These are phyloP conservation scores for Wallacemonas sp. DNA, from an alignment of 208 protist species.

Conservation along the genomic window DNA sequence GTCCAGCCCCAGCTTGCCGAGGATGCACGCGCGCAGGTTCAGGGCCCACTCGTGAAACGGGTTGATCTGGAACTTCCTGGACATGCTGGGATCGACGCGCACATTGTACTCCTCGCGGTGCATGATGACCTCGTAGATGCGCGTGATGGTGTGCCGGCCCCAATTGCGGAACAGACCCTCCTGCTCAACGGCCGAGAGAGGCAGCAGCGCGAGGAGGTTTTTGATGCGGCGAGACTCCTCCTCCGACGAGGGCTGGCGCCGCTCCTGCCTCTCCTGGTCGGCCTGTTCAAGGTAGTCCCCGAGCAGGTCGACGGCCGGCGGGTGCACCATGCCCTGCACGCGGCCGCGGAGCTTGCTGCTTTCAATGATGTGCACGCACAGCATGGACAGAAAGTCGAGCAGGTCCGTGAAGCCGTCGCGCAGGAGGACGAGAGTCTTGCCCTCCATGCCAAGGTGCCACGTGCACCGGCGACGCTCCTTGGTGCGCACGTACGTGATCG, in stretches of 20 bases:
- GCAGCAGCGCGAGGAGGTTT: slow-evolving; percentile 59
- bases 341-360: slow-evolving; percentile 86
- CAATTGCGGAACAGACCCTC: slow-evolving; percentile 70
- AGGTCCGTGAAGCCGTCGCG: slow-evolving; percentile 88
- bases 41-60: slow-evolving; percentile 88
- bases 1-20: slow-evolving; percentile 72
- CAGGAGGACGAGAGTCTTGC: slow-evolving; percentile 85
- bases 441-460: slow-evolving; percentile 86
- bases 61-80: slow-evolving; percentile 80
- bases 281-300: slow-evolving; percentile 65
- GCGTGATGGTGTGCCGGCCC: slow-evolving; percentile 56
- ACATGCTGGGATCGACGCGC: slow-evolving; percentile 79
- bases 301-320: slow-evolving; percentile 80
- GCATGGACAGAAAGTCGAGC: slow-evolving; percentile 87
- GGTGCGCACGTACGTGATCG: slow-evolving; percentile 71
- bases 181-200: slow-evolving; percentile 65
- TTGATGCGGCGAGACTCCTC: slow-evolving; percentile 53
- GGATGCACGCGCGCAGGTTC: slow-evolving; percentile 70
- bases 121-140: slow-evolving; percentile 90
- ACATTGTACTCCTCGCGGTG: slow-evolving; percentile 92
- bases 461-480: slow-evolving; percentile 87
- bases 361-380: slow-evolving; percentile 91
- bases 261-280: slow-evolving; percentile 46
- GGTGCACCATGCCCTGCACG: slow-evolving; percentile 83
- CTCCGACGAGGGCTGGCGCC: slow-evolving; percentile 32